A percentile compares a stretch with the other conserved stretches of the same genome.
These are phyloP conservation scores for Capsicum pubescens DNA, from an alignment of 257 asterid species.

Conservation along the genomic window DNA sequence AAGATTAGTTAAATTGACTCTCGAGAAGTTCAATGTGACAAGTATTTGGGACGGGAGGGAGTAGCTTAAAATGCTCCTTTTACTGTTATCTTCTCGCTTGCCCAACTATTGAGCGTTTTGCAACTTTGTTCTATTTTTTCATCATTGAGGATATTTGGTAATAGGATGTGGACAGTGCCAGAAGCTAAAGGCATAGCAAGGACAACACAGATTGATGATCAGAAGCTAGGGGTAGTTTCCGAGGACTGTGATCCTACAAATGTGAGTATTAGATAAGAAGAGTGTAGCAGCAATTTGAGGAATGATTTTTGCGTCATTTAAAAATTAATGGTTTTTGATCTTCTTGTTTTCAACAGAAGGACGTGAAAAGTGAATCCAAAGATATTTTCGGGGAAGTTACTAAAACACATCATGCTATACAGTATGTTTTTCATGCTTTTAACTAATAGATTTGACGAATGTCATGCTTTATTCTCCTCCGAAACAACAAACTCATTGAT, in stretches of 20 bases:
- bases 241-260: constrained; percentile 58
- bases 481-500: constrained; percentile 25
- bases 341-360: constrained; percentile 48
- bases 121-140: constrained; percentile 20
- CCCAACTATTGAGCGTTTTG: constrained; percentile 13
- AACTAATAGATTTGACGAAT: constrained; percentile 9
- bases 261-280: constrained; percentile 52
- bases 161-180: constrained; percentile 91
- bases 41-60: background rate
- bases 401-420: constrained; percentile 60
- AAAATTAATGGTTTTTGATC: background rate
- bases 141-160: constrained; percentile 14
- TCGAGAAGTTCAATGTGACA: background rate
- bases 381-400: constrained; percentile 55
- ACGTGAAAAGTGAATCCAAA: constrained; percentile 47
- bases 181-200: constrained; percentile 66
- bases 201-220: constrained; percentile 43
- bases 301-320: background rate
- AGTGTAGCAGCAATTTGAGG: background rate
- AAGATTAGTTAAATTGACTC: background rate
- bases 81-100: background rate
- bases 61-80: background rate
- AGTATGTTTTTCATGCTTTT: constrained; percentile 55
- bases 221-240: constrained; percentile 62
- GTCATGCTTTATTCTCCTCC: constrained; percentile 4